Percentiles rank a stretch among this genome's conserved stretches.
Evolutionary conservation across 352 stramenopile genomes (phyloP).

Genomic region (Blastocystis sp.): DNA sequence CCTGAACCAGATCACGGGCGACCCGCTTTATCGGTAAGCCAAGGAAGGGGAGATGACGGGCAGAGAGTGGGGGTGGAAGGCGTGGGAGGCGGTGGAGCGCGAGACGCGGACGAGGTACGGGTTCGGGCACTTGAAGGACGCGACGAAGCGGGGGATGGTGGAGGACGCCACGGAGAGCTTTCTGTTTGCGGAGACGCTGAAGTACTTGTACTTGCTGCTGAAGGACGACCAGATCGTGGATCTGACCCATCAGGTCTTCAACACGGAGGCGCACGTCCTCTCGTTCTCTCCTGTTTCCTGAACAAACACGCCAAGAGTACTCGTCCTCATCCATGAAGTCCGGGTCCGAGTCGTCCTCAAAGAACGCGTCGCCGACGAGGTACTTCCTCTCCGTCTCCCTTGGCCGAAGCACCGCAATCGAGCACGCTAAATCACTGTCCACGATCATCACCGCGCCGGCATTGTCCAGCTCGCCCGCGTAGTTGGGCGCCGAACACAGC

Average conservation of each 20-base stretch:
- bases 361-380: background rate
- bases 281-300: background rate
- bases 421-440: slow-evolving; percentile 80
- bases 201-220: slow-evolving; percentile 94
- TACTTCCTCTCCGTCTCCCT: slow-evolving; percentile 21
- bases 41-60: background rate
- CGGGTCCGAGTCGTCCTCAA: background rate
- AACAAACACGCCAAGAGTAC: background rate
- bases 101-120: slow-evolving; percentile 82
- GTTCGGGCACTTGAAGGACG: slow-evolving; percentile 78
- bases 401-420: slow-evolving; percentile 79
- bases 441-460: slow-evolving; percentile 84
- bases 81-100: slow-evolving; percentile 86
- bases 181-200: slow-evolving; percentile 95
- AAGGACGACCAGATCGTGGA: slow-evolving; percentile 79
- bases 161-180: slow-evolving; percentile 96
- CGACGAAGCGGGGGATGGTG: slow-evolving; percentile 72
- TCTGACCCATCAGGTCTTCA: slow-evolving; percentile 89
- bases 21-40: slow-evolving; percentile 37
- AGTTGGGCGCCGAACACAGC: slow-evolving; percentile 85
- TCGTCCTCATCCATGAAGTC: background rate
- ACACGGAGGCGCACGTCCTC: slow-evolving; percentile 89
- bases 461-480: slow-evolving; percentile 85
- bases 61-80: slow-evolving; percentile 89
- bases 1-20: slow-evolving; percentile 87